Percentiles rank a stretch among this genome's conserved stretches.
Evolutionary conservation across 208 protist genomes (phyloP).

Genomic region (Trichomonas tenax): DNA sequence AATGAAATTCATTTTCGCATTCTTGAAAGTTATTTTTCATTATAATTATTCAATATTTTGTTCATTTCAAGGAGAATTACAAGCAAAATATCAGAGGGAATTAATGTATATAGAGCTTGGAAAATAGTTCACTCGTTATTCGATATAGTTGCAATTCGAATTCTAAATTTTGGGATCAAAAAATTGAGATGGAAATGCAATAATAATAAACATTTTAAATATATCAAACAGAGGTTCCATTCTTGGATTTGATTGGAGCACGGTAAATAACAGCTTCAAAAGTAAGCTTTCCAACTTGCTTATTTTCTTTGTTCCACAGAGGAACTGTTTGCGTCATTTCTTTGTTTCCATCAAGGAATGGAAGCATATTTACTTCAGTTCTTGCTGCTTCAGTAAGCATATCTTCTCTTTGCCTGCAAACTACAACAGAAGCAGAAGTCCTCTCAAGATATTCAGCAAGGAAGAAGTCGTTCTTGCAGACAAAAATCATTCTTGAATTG

Average conservation of each 20-base stretch:
- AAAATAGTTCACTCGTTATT: too few relatives aligned
- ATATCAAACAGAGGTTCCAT: not conserved
- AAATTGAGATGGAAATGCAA: too few relatives aligned
- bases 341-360: not conserved
- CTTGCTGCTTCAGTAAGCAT: not conserved
- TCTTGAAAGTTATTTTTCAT: too few relatives aligned
- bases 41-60: too few relatives aligned
- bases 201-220: too few relatives aligned
- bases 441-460: not conserved
- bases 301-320: not conserved
- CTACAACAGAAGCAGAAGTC: not conserved
- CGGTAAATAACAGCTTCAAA: not conserved
- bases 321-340: not conserved
- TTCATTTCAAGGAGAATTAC: too few relatives aligned
- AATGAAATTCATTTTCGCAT: too few relatives aligned
- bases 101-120: too few relatives aligned
- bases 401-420: not conserved
- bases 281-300: not conserved
- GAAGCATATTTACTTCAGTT: not conserved
- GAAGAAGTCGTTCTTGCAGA: constrained; percentile 15
- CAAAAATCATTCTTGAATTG: not conserved
- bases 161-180: too few relatives aligned
- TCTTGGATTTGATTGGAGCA: not conserved
- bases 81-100: too few relatives aligned
- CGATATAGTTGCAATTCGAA: too few relatives aligned